Percentiles rank a stretch among this genome's conserved stretches.
phyloP scores from a whole-genome alignment of 768 basidiomycete species.

The Cystofilobasidium ferigula region DNA sequence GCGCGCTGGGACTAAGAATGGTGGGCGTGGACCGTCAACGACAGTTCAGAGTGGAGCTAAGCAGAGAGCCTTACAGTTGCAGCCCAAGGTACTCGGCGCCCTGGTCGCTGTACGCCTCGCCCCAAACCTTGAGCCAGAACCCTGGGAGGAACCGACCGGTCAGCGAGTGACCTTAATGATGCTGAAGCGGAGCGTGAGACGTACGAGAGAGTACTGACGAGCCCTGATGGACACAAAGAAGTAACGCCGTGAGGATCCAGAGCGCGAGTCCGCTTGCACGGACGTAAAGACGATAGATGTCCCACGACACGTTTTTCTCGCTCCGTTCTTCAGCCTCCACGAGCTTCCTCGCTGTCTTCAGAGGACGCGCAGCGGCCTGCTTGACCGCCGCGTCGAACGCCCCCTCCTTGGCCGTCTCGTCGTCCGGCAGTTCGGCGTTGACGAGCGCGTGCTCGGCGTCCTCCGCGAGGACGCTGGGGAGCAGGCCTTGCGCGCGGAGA shows the following conservation, averaged over 20 bases:
- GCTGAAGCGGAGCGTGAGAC: too few species aligned
- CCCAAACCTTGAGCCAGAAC: constrained; percentile 14
- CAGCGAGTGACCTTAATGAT: not conserved
- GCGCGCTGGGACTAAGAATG: not conserved
- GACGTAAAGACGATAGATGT: constrained; percentile 46
- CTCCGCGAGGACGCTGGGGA: constrained; percentile 50
- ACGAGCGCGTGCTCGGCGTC: constrained; percentile 34
- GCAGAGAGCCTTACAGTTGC: not conserved
- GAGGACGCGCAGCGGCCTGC: constrained; percentile 32
- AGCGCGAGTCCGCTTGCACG: constrained; percentile 29
- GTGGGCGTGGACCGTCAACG: not conserved
- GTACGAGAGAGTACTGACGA: not conserved
- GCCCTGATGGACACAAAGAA: constrained; percentile 3
- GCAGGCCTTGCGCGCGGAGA: constrained; percentile 50
- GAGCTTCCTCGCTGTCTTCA: constrained; percentile 25
- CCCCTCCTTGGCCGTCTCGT: constrained; percentile 32
- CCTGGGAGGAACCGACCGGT: not conserved
- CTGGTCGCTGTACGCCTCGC: not conserved
- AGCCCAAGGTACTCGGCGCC: not conserved
- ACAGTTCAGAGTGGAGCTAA: not conserved
- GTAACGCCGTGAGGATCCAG: constrained; percentile 6
- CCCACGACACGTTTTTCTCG: constrained; percentile 32
- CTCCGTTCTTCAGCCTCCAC: constrained; percentile 10
- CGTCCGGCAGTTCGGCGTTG: constrained; percentile 18
- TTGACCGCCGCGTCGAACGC: constrained; percentile 32